Conservation (phyloP, 352 stramenopile genomes). For the Phytopythium boreale region DNA sequence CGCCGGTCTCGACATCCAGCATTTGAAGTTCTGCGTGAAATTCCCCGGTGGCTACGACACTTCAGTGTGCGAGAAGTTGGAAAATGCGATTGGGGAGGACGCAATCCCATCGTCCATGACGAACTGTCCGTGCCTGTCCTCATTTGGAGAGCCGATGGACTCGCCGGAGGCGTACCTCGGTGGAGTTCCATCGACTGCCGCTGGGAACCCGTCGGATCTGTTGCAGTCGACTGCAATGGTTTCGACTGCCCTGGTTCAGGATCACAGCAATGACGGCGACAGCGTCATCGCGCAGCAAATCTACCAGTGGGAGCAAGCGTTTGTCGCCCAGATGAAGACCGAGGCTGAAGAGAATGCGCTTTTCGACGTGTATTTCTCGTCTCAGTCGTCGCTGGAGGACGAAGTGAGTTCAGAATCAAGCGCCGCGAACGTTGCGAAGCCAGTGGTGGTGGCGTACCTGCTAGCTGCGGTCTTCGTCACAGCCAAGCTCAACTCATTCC, state of each 20-base stretch:
- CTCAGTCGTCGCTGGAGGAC: conserved; percentile 53
- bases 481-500: conserved; percentile 65
- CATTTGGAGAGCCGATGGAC: conserved; percentile 54
- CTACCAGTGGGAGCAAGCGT: conserved; percentile 65
- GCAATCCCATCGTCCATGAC: conserved; percentile 50
- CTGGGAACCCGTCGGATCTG: conserved; percentile 24
- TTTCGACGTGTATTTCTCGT: conserved; percentile 66
- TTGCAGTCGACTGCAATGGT: conserved; percentile 45
- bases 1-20: conserved; percentile 31
- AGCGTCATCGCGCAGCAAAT: conserved; percentile 33
- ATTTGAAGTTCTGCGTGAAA: conserved; percentile 46
- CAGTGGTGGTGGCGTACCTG: conserved; percentile 46
- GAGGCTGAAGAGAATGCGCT: conserved; percentile 42
- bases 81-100: conserved; percentile 19
- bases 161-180: conserved; percentile 57
- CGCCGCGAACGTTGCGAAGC: conserved; percentile 35
- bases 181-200: conserved; percentile 22
- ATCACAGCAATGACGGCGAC: conserved; percentile 40
- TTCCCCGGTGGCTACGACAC: conserved; percentile 30
- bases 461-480: conserved; percentile 74
- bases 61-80: conserved; percentile 36
- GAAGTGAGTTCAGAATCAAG: conserved; percentile 57
- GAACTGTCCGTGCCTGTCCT: conserved; percentile 61
- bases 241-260: conserved; percentile 35
- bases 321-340: conserved; percentile 55